Percentiles rank a stretch among this genome's conserved stretches.
Conservation (phyloP, 2,329 filamentous ascomycete species). For the Emericellopsis atlantica region DNA sequence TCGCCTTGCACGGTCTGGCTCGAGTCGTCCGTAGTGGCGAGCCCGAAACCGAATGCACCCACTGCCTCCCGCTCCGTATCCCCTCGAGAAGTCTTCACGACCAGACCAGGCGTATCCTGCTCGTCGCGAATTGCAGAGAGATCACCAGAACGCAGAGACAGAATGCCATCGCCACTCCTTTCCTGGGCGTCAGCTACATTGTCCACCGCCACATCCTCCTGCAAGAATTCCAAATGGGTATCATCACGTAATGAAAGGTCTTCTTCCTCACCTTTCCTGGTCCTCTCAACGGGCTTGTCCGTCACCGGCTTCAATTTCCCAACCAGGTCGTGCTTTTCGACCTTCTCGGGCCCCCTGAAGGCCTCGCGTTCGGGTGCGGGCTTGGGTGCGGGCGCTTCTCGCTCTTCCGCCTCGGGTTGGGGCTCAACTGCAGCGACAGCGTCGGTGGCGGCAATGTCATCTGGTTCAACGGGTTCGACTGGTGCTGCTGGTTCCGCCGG, state of each 20-base stretch:
- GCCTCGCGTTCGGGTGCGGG: constrained; percentile 3
- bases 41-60: too few relatives aligned
- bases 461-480: too few relatives aligned
- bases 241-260: neutral
- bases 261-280: constrained; percentile 30
- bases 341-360: constrained; percentile 11
- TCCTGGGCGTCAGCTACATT: neutral
- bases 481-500: too few relatives aligned
- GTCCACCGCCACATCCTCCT: neutral
- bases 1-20: too few relatives aligned
- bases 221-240: neutral
- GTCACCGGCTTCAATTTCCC: constrained; percentile 20
- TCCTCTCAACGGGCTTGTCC: constrained; percentile 15
- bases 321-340: constrained; percentile 25
- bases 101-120: neutral
- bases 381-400: neutral
- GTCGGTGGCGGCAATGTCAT: too few relatives aligned
- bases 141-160: neutral
- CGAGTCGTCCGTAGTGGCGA: too few relatives aligned
- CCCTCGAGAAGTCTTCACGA: too few relatives aligned
- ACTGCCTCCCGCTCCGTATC: too few relatives aligned
- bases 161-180: neutral
- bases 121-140: neutral
- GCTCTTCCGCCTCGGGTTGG: neutral
- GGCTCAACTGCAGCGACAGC: neutral